Evolutionary conservation across 352 stramenopile genomes (phyloP).

Genomic region (Pythium angustatum): DNA sequence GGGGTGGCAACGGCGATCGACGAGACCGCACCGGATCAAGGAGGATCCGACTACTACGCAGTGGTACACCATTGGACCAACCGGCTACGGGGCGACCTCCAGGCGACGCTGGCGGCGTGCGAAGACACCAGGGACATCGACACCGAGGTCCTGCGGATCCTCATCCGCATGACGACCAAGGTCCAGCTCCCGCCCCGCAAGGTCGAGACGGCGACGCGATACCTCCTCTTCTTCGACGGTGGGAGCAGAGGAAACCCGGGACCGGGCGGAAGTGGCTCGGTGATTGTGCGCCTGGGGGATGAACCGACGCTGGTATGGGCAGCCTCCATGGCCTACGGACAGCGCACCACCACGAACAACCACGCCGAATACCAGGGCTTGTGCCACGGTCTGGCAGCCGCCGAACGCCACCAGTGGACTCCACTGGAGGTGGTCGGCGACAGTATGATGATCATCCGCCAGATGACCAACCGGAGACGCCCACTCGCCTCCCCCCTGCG

Average conservation of each 20-base stretch:
- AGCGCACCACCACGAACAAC: conserved; percentile 10
- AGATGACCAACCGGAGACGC: neutral
- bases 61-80: too few relatives aligned
- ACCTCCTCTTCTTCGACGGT: conserved; percentile 8
- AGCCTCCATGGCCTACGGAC: neutral
- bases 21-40: too few relatives aligned
- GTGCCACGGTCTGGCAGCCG: neutral
- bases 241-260: conserved; percentile 2
- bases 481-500: neutral
- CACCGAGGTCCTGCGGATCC: too few relatives aligned
- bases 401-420: neutral
- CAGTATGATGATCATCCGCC: conserved; percentile 15
- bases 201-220: too few relatives aligned
- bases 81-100: too few relatives aligned
- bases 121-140: too few relatives aligned
- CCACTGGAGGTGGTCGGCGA: conserved; percentile 7
- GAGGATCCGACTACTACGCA: too few relatives aligned
- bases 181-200: too few relatives aligned
- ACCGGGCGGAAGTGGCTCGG: neutral
- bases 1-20: too few relatives aligned
- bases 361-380: conserved; percentile 9
- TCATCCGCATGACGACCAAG: too few relatives aligned
- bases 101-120: too few relatives aligned
- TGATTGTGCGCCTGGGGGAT: neutral
- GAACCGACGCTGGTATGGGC: neutral